Evolutionary conservation across 2,329 filamentous ascomycete genomes (phyloP).

Genomic region (Fusarium subglutinans): DNA sequence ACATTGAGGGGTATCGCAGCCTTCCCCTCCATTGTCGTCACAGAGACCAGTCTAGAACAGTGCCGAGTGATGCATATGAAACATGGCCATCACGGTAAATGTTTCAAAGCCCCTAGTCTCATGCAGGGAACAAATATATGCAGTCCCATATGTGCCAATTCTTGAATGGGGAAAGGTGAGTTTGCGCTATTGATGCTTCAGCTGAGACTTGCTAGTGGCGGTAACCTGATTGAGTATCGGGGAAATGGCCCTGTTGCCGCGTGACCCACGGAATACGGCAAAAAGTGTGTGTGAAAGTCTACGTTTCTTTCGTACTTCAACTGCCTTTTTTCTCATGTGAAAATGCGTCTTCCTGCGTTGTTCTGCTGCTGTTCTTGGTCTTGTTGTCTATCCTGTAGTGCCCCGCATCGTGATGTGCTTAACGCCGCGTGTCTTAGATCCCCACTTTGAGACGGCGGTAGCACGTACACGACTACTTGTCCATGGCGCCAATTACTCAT

Average conservation of each 20-base stretch:
- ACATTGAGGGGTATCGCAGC: not conserved
- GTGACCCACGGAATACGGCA: not conserved
- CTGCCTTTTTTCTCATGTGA: not conserved
- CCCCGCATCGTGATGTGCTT: not conserved
- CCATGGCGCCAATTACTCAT: rapidly evolving
- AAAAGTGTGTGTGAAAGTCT: no score
- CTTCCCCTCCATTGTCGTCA: not conserved
- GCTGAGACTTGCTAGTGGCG: not conserved
- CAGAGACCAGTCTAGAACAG: not conserved
- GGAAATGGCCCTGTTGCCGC: not conserved
- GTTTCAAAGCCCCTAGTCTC: not conserved
- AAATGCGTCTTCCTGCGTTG: rapidly evolving
- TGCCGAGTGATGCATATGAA: not conserved
- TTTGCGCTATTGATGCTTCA: not conserved
- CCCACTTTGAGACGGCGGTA: not conserved
- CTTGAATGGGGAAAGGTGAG: not conserved
- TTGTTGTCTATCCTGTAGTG: no score
- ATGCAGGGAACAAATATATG: not conserved
- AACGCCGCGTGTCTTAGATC: not conserved
- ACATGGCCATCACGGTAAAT: not conserved
- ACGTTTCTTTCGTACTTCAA: rapidly evolving
- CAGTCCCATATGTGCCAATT: not conserved
- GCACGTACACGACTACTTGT: rapidly evolving
- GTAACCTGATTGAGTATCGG: not conserved
- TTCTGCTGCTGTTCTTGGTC: no score